Percentiles rank a stretch among this genome's conserved stretches.
Evolutionary conservation across 2,329 filamentous ascomycete genomes (phyloP).

Genomic region (Venturia pyrina): DNA sequence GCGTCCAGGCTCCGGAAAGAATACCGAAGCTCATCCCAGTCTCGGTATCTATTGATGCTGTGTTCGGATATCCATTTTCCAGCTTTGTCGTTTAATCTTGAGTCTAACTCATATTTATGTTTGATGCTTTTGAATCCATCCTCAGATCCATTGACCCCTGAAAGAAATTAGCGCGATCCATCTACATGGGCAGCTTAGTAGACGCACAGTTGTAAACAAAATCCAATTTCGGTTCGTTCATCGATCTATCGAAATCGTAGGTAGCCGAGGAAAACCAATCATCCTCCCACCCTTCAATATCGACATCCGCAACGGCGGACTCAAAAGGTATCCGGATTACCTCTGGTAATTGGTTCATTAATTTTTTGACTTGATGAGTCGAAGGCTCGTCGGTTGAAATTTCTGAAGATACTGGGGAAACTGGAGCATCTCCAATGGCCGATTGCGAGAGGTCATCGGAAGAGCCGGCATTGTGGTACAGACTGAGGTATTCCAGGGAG

Average conservation of each 20-base stretch:
- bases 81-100: slow-evolving; percentile 30
- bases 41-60: slow-evolving; percentile 34
- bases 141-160: slow-evolving; percentile 36
- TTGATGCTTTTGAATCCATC: slow-evolving; percentile 27
- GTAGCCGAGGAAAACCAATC: slow-evolving; percentile 30
- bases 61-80: slow-evolving; percentile 34
- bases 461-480: background rate
- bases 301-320: slow-evolving; percentile 27
- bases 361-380: background rate
- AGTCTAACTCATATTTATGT: slow-evolving; percentile 30
- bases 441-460: background rate
- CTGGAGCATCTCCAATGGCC: background rate
- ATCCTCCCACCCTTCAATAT: slow-evolving; percentile 34
- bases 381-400: background rate
- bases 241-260: slow-evolving; percentile 19
- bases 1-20: slow-evolving; percentile 34
- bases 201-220: slow-evolving; percentile 31
- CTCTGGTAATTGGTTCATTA: slow-evolving; percentile 23
- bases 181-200: background rate
- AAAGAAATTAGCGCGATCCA: slow-evolving; percentile 1
- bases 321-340: slow-evolving; percentile 33
- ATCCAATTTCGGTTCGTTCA: slow-evolving; percentile 32
- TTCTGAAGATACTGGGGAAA: background rate
- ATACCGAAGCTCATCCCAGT: slow-evolving; percentile 37
- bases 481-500: background rate